Conservation (phyloP, 345 rosid genomes). For the Cardamine chenopodiifolia region DNA sequence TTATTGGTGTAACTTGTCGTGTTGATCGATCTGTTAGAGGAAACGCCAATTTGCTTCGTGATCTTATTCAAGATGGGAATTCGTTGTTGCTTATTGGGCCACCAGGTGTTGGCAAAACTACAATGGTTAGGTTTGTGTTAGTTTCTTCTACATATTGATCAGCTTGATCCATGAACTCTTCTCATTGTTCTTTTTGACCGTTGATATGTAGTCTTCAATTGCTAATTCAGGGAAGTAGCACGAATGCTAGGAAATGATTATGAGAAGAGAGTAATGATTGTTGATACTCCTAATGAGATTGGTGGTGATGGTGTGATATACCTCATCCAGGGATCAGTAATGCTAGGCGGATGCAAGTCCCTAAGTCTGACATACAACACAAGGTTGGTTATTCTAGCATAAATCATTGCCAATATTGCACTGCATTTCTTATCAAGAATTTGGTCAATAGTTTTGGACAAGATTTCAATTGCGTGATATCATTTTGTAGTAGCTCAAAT, state of each 20-base stretch:
- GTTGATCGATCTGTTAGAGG: slow-evolving; percentile 89
- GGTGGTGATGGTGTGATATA: slow-evolving; percentile 98
- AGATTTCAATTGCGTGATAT: neutral
- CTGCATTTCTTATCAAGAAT: neutral
- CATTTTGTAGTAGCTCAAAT: slow-evolving; percentile 15
- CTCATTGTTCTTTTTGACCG: slow-evolving; percentile 6
- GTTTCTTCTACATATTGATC: neutral
- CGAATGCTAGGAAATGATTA: slow-evolving; percentile 89
- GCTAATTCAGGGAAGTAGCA: slow-evolving; percentile 75
- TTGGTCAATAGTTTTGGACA: no score
- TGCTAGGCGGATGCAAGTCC: slow-evolving; percentile 98
- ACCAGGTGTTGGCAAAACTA: slow-evolving; percentile 96
- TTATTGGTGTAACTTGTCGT: slow-evolving; percentile 90
- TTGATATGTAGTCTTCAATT: neutral
- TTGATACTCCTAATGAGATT: slow-evolving; percentile 93
- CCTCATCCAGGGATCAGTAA: slow-evolving; percentile 92
- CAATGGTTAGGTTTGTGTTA: slow-evolving; percentile 74
- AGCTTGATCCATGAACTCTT: neutral
- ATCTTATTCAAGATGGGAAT: slow-evolving; percentile 75
- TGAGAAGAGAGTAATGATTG: slow-evolving; percentile 88
- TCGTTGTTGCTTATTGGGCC: slow-evolving; percentile 92
- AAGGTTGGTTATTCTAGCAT: slow-evolving; percentile 57
- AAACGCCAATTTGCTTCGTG: slow-evolving; percentile 72
- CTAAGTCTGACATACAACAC: slow-evolving; percentile 80
- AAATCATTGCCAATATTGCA: neutral